Conservation (phyloP, 306 rosid species). For the Corylus avellana region DNA sequence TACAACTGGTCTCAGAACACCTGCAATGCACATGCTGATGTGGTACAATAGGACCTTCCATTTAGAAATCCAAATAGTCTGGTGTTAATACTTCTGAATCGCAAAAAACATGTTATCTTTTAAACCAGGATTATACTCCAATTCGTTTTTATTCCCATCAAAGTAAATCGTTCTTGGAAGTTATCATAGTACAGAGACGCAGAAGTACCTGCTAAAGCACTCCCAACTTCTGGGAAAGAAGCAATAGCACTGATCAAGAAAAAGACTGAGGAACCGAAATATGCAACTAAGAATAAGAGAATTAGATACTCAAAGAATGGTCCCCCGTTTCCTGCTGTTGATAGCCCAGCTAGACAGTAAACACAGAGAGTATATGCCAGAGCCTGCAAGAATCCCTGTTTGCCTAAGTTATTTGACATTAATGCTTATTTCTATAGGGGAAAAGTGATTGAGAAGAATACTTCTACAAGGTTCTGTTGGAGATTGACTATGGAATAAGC, state of each 20-base stretch:
- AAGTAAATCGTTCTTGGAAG: not conserved
- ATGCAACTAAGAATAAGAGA: constrained; percentile 7
- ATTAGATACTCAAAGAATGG: constrained; percentile 13
- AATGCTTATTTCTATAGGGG: not conserved
- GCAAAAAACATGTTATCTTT: not conserved
- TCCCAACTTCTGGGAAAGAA: constrained; percentile 6
- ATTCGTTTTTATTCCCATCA: not conserved
- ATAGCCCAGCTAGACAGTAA: constrained; percentile 7
- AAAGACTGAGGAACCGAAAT: constrained; percentile 10
- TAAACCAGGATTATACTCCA: not conserved
- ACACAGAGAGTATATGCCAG: not conserved
- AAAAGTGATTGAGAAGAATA: constrained; percentile 4
- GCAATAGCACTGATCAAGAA: constrained; percentile 6
- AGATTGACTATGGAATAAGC: constrained; percentile 3
- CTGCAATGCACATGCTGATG: not conserved
- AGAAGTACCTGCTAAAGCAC: constrained; percentile 1
- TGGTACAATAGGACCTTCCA: not conserved
- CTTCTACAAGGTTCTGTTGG: constrained; percentile 11
- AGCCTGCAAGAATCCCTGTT: not conserved
- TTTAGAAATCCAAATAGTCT: not conserved
- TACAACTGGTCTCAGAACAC: not conserved
- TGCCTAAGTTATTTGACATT: not conserved
- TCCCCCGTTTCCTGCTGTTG: constrained; percentile 2
- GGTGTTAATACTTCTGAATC: not conserved
- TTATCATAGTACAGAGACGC: not conserved